phyloP scores from a whole-genome alignment of 768 basidiomycete genomes.

The Boletus rex-veris region DNA sequence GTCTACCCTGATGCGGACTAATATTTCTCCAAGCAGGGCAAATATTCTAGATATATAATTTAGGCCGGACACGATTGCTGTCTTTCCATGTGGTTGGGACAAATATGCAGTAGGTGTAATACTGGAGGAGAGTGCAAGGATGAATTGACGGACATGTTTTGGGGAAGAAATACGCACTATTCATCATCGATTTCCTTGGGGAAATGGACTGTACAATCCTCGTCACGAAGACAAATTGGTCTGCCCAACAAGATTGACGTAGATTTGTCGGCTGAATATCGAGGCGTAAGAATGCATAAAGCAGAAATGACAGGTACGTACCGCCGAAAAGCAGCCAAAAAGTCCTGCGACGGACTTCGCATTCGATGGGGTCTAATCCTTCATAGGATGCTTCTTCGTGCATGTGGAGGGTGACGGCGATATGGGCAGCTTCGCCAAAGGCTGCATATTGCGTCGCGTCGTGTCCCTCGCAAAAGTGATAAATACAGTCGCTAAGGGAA shows the following conservation, averaged over 20 bases:
- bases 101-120: constrained; percentile 83
- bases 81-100: constrained; percentile 84
- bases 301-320: constrained; percentile 32
- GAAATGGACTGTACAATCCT: constrained; percentile 87
- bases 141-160: constrained; percentile 22
- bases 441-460: constrained; percentile 86
- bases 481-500: constrained; percentile 64
- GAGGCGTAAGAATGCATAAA: neutral
- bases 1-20: constrained; percentile 83
- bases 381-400: constrained; percentile 86
- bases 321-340: constrained; percentile 93
- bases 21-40: constrained; percentile 79
- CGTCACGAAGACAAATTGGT: constrained; percentile 82
- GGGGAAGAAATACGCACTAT: constrained; percentile 55
- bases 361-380: constrained; percentile 81
- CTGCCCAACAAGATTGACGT: constrained; percentile 82
- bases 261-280: constrained; percentile 73
- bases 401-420: constrained; percentile 78
- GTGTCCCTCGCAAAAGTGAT: constrained; percentile 87
- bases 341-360: constrained; percentile 77
- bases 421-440: constrained; percentile 83
- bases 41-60: constrained; percentile 87
- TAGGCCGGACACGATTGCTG: constrained; percentile 80
- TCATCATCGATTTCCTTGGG: constrained; percentile 87
- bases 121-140: constrained; percentile 36